Percentiles rank a stretch among this genome's conserved stretches.
Evolutionary conservation across 2,329 filamentous ascomycete species (phyloP).

Genomic region (Arthroderma sp.): DNA sequence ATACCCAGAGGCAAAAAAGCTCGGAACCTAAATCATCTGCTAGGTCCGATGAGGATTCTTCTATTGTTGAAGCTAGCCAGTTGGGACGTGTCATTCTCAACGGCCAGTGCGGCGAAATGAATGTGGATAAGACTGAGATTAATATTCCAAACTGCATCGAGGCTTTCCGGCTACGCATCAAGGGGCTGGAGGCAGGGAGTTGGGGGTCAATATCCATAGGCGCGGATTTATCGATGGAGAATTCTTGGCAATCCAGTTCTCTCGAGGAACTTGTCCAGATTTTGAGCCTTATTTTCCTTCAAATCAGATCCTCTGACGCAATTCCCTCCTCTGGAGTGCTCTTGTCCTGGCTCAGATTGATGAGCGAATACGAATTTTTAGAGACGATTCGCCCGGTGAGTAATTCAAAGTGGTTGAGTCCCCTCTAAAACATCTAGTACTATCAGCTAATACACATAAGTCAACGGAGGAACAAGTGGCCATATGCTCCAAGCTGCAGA

Average conservation of each 20-base stretch:
- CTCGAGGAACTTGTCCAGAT: constrained; percentile 62
- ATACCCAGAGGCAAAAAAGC: constrained; percentile 2
- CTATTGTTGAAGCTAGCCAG: not conserved
- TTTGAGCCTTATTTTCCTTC: constrained; percentile 60
- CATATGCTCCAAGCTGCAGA: constrained; percentile 48
- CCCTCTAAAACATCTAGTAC: not conserved
- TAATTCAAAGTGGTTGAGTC: constrained; percentile 9
- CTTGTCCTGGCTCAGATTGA: constrained; percentile 61
- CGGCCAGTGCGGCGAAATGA: not conserved
- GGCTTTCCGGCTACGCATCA: constrained; percentile 25
- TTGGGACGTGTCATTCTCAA: constrained; percentile 7
- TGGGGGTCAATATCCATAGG: constrained; percentile 39
- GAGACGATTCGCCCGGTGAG: constrained; percentile 48
- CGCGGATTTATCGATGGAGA: constrained; percentile 43
- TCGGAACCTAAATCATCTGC: not conserved
- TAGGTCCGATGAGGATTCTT: not conserved
- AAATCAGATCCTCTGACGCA: constrained; percentile 48
- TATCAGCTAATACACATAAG: constrained; percentile 19
- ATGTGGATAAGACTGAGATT: constrained; percentile 1
- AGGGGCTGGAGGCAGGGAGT: constrained; percentile 24
- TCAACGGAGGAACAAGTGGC: constrained; percentile 30
- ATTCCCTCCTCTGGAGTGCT: constrained; percentile 50
- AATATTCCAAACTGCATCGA: constrained; percentile 27
- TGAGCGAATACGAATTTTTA: constrained; percentile 58
- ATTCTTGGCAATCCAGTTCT: constrained; percentile 51